Conservation (phyloP, 352 stramenopile species). For the Thraustochytrium striatum region DNA sequence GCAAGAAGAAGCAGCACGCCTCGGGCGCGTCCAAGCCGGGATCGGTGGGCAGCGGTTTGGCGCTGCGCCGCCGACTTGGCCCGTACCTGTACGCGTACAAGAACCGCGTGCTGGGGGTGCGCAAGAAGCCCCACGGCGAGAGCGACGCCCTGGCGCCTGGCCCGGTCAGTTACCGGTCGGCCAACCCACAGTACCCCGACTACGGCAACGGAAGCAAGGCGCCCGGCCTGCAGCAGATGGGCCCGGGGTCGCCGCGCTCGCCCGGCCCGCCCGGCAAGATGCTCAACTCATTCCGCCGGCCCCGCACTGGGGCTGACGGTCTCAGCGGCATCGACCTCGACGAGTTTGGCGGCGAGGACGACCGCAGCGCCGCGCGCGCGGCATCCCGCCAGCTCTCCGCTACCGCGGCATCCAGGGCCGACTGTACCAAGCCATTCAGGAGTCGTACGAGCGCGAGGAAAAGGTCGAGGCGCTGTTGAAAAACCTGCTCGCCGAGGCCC, state of each 20-base stretch:
- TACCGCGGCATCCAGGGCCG: constrained; percentile 19
- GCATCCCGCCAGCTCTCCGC: constrained; percentile 25
- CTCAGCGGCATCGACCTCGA: too few species aligned
- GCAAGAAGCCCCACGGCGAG: background rate
- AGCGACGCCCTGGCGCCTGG: background rate
- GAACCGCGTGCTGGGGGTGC: background rate
- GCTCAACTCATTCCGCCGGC: too few species aligned
- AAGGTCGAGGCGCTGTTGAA: background rate
- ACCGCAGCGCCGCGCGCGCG: background rate
- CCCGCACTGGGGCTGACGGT: too few species aligned
- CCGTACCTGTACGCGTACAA: constrained; percentile 20
- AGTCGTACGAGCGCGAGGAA: constrained; percentile 20
- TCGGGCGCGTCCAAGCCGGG: background rate
- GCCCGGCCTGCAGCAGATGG: too few species aligned
- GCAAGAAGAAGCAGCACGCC: background rate
- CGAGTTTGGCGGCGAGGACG: background rate
- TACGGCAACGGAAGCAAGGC: background rate
- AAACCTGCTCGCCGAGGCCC: constrained; percentile 5
- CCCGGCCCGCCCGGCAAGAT: too few species aligned
- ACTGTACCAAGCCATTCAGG: constrained; percentile 14
- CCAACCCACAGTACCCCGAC: background rate
- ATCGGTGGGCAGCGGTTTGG: background rate
- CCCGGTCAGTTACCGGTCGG: background rate
- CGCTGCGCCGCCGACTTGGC: background rate
- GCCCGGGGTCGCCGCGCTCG: too few species aligned